Percentiles rank a stretch among this genome's conserved stretches.
Evolutionary conservation across 805 yeast genomes (phyloP).

Genomic region (Komagataella pseudopastoris): DNA sequence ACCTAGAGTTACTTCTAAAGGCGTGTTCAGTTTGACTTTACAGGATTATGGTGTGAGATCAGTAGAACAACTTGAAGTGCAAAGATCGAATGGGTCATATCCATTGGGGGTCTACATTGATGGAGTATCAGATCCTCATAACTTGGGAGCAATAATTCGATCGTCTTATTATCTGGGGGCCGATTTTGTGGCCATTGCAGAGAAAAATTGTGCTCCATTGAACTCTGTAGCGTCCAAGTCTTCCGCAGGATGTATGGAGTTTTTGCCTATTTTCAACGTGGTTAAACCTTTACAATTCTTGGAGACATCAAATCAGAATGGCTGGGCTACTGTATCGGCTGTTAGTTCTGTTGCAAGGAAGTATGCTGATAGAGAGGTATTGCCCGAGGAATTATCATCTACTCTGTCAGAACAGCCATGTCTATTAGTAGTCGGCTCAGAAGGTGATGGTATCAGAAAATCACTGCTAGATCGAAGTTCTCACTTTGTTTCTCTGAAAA

Average conservation of each 20-base stretch:
- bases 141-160: slow-evolving; percentile 72
- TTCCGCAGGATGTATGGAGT: slow-evolving; percentile 76
- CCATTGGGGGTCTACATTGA: slow-evolving; percentile 72
- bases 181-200: slow-evolving; percentile 63
- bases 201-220: slow-evolving; percentile 56
- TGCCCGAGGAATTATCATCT: slow-evolving; percentile 26
- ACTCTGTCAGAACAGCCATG: slow-evolving; percentile 40
- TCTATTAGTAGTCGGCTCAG: slow-evolving; percentile 71
- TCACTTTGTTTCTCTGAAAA: slow-evolving; percentile 25
- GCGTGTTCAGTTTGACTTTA: not conserved
- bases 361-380: slow-evolving; percentile 20
- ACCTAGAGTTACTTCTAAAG: slow-evolving; percentile 7
- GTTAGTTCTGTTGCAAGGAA: slow-evolving; percentile 24
- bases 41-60: slow-evolving; percentile 7
- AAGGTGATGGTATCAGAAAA: slow-evolving; percentile 71
- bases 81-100: slow-evolving; percentile 6
- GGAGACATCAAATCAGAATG: slow-evolving; percentile 35
- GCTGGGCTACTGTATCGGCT: slow-evolving; percentile 66
- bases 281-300: slow-evolving; percentile 51
- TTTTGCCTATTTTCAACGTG: slow-evolving; percentile 44
- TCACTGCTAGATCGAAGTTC: slow-evolving; percentile 47
- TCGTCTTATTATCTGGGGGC: slow-evolving; percentile 75
- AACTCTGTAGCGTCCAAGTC: slow-evolving; percentile 73
- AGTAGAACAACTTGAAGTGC: slow-evolving; percentile 8
- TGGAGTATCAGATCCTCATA: slow-evolving; percentile 77